phyloP scores from a whole-genome alignment of 768 basidiomycete species.

The Roridomyces roridus region DNA sequence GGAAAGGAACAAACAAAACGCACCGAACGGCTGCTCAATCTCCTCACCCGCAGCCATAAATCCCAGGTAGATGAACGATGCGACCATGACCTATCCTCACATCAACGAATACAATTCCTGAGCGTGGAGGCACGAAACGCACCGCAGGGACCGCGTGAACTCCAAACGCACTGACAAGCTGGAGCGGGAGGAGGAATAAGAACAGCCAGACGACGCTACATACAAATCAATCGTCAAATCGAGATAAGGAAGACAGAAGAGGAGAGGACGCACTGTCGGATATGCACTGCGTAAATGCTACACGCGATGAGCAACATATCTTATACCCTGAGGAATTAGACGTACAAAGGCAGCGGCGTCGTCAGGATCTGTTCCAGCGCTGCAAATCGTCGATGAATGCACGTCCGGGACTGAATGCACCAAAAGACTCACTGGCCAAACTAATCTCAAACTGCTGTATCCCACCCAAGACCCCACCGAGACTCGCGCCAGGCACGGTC shows the following conservation, averaged over 20 bases:
- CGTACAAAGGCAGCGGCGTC: constrained; percentile 70
- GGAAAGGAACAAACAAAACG: constrained; percentile 21
- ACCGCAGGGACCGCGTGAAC: constrained; percentile 68
- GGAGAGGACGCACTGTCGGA: too few relatives aligned
- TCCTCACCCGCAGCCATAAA: constrained; percentile 77
- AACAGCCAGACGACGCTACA: constrained; percentile 69
- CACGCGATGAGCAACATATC: too few relatives aligned
- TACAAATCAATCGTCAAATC: neutral
- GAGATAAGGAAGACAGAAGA: neutral
- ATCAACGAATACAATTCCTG: neutral
- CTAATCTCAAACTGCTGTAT: constrained; percentile 59
- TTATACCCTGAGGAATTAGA: constrained; percentile 4
- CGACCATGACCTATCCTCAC: constrained; percentile 49
- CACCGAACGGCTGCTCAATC: constrained; percentile 71
- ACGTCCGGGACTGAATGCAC: neutral
- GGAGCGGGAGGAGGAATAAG: constrained; percentile 78
- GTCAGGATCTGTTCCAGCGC: constrained; percentile 66
- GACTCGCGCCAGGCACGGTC: constrained; percentile 53
- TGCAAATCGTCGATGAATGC: constrained; percentile 25
- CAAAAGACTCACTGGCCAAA: constrained; percentile 46
- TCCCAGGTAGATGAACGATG: constrained; percentile 73
- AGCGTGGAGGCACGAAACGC: neutral
- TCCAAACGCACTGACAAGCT: constrained; percentile 62
- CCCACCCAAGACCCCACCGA: constrained; percentile 44
- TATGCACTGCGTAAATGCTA: too few relatives aligned